Percentiles rank a stretch among this genome's conserved stretches.
Evolutionary conservation across 2,329 filamentous ascomycete species (phyloP).

Genomic region (Cladosporium sp.): DNA sequence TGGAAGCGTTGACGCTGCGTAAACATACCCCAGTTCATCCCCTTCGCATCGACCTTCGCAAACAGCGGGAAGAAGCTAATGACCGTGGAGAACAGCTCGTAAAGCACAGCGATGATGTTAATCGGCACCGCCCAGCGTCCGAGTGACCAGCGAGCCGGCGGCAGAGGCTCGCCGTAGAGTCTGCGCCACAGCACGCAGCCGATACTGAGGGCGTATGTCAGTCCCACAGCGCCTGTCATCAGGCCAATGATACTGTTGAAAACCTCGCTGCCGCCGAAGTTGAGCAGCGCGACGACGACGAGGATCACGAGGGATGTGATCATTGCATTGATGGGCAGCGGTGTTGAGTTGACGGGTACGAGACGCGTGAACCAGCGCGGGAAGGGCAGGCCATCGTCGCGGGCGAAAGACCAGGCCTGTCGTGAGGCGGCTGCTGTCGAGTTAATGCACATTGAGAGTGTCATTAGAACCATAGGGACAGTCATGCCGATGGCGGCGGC

Average conservation of each 20-base stretch:
- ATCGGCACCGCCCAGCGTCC: conserved; percentile 25
- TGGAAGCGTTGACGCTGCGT: not conserved
- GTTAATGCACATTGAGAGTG: conserved; percentile 42
- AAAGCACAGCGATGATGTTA: conserved; percentile 28
- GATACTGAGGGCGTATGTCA: conserved; percentile 34
- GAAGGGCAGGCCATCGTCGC: conserved; percentile 46
- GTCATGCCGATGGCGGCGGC: conserved; percentile 36
- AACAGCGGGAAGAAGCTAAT: conserved; percentile 31
- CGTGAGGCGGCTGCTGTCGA: conserved; percentile 43
- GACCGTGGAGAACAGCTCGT: conserved; percentile 26
- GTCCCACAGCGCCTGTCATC: conserved; percentile 38
- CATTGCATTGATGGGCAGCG: conserved; percentile 34
- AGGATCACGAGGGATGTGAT: conserved; percentile 27
- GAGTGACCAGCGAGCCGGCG: conserved; percentile 28
- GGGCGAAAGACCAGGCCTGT: conserved; percentile 46
- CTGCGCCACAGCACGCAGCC: conserved; percentile 30
- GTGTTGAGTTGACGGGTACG: conserved; percentile 27
- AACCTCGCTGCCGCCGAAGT: conserved; percentile 41
- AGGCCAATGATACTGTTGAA: conserved; percentile 46
- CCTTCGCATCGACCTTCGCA: conserved; percentile 26
- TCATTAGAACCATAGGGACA: conserved; percentile 41
- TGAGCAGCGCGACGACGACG: conserved; percentile 34
- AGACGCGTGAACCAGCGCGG: conserved; percentile 27
- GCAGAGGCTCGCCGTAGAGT: conserved; percentile 28
- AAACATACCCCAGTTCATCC: conserved; percentile 30